These are phyloP conservation scores for Trypanosoma caninum DNA, from an alignment of 208 protist genomes.

Conservation along the genomic window DNA sequence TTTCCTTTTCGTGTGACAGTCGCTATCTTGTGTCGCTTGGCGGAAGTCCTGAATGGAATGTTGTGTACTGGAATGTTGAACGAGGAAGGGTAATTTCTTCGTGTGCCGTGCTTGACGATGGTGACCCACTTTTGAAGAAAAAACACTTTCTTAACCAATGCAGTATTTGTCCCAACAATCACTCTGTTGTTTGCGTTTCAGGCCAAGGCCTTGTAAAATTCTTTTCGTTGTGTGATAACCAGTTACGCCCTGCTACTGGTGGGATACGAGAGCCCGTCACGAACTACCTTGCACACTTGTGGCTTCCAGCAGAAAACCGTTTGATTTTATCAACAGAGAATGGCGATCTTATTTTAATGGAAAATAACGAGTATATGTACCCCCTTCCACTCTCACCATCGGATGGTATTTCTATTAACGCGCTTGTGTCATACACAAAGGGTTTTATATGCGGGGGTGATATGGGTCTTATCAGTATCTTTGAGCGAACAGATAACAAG, in stretches of 20 bases:
- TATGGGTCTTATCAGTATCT: conserved; percentile 92
- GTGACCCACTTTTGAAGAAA: conserved; percentile 40
- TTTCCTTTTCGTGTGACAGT: conserved; percentile 91
- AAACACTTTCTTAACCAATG: conserved; percentile 78
- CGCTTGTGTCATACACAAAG: conserved; percentile 85
- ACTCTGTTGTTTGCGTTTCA: conserved; percentile 88
- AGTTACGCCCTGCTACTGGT: conserved; percentile 55
- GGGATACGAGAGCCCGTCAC: conserved; percentile 70
- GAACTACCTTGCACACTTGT: conserved; percentile 92
- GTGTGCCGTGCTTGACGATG: conserved; percentile 51
- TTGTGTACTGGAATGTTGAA: conserved; percentile 93
- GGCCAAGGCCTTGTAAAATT: conserved; percentile 90
- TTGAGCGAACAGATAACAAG: conserved; percentile 90
- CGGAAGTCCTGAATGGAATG: conserved; percentile 91
- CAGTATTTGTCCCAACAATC: conserved; percentile 90
- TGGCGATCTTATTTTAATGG: conserved; percentile 94
- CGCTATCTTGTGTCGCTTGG: conserved; percentile 85
- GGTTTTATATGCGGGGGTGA: conserved; percentile 95
- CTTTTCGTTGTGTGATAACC: conserved; percentile 78
- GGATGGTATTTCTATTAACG: conserved; percentile 88
- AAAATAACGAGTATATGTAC: conserved; percentile 84
- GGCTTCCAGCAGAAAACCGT: conserved; percentile 83
- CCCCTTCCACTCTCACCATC: conserved; percentile 83
- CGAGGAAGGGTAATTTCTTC: conserved; percentile 78
- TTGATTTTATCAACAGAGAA: conserved; percentile 92